Conservation (phyloP, 192 early-diverging fungal genomes). For the Mortierella hygrophila region DNA sequence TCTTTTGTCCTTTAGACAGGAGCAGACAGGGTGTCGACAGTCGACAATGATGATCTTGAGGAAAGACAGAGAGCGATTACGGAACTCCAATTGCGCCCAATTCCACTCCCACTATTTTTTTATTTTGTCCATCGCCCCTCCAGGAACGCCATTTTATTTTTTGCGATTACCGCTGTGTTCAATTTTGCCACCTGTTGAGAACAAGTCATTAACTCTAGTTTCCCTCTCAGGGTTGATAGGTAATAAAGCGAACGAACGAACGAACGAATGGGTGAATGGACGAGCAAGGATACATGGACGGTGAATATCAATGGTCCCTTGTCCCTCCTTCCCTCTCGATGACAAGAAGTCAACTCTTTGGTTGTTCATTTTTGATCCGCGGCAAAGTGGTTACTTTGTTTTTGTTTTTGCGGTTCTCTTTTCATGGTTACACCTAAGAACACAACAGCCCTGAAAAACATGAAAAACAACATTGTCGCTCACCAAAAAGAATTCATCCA, state of each 20-base stretch:
- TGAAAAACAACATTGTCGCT: neutral
- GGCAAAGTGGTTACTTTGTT: neutral
- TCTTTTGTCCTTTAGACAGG: neutral
- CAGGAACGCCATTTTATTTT: neutral
- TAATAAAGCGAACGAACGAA: neutral
- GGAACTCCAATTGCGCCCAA: neutral
- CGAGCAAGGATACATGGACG: neutral
- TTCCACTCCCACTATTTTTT: neutral
- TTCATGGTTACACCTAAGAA: neutral
- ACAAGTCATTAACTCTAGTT: neutral
- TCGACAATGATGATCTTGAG: neutral
- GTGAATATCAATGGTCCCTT: neutral
- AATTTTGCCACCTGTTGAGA: neutral
- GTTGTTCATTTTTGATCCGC: neutral
- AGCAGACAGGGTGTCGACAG: neutral
- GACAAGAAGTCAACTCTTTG: neutral
- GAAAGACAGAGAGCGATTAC: neutral
- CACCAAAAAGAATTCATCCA: neutral
- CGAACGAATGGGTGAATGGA: no score
- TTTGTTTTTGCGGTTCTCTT: neutral
- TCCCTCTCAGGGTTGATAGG: slow-evolving; percentile 1
- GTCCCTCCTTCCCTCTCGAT: neutral
- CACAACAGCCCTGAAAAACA: neutral
- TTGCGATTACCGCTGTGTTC: neutral
- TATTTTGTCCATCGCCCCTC: neutral